Evolutionary conservation across 805 yeast species (phyloP).

Genomic region (Nakazawaea wickerhamii): DNA sequence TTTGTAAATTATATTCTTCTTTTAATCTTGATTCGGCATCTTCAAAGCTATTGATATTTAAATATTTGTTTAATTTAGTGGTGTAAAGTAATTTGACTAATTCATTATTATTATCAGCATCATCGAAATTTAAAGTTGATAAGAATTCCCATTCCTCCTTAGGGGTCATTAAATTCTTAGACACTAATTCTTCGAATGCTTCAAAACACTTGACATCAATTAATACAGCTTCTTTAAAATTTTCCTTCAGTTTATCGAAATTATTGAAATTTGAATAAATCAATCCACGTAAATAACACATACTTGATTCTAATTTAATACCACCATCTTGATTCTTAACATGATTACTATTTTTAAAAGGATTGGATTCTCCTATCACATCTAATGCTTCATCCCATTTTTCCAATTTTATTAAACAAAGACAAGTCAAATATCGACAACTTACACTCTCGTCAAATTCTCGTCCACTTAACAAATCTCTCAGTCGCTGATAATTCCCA

Average conservation of each 20-base stretch:
- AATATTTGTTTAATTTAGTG: conserved; percentile 68
- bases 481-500: conserved; percentile 75
- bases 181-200: conserved; percentile 76
- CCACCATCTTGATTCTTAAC: conserved; percentile 67
- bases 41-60: conserved; percentile 49
- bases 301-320: conserved; percentile 77
- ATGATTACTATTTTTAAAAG: conserved; percentile 41
- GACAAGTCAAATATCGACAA: conserved; percentile 77
- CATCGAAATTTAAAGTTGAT: conserved; percentile 55
- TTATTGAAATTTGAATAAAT: conserved; percentile 79
- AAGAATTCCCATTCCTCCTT: conserved; percentile 83
- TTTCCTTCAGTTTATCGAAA: conserved; percentile 79
- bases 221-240: conserved; percentile 77
- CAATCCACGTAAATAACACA: conserved; percentile 80
- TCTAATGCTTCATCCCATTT: conserved; percentile 87
- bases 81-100: conserved; percentile 73
- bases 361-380: conserved; percentile 76
- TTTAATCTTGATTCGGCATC: conserved; percentile 61
- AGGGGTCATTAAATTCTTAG: conserved; percentile 73
- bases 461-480: conserved; percentile 55
- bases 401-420: conserved; percentile 65
- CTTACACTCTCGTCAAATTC: conserved; percentile 58
- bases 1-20: conserved; percentile 67
- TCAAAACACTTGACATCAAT: conserved; percentile 92
- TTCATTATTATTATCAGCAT: conserved; percentile 75